Conservation (phyloP, 257 asterid genomes). For the Solanum corneliomulleri region DNA sequence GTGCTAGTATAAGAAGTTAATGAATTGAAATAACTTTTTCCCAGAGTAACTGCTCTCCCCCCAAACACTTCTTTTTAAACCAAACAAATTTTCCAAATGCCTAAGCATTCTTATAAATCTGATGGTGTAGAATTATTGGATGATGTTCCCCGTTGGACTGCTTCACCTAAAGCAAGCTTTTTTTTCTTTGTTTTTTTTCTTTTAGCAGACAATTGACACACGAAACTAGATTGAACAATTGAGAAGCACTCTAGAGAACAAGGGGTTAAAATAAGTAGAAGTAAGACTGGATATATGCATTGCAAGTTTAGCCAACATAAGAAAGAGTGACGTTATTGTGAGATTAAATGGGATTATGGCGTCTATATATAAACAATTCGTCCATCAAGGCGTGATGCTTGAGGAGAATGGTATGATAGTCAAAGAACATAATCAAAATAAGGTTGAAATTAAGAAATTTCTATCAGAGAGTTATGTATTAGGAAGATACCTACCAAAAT, state of each 20-base stretch:
- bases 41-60: neutral
- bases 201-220: neutral
- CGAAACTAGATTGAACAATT: neutral
- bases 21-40: neutral
- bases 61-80: neutral
- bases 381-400: neutral
- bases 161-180: neutral
- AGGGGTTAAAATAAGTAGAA: neutral
- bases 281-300: neutral
- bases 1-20: neutral
- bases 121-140: neutral
- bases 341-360: neutral
- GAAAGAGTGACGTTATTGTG: too few species aligned
- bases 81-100: neutral
- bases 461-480: neutral
- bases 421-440: neutral
- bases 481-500: neutral
- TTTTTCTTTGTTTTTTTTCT: neutral
- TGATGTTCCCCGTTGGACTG: neutral
- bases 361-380: neutral
- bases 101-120: neutral
- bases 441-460: neutral
- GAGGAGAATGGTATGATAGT: neutral
- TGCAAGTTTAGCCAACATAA: neutral
- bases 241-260: neutral